Base-by-base conservation (phyloP, 257 asterid species). In the Plectranthus barbatus region DNA sequence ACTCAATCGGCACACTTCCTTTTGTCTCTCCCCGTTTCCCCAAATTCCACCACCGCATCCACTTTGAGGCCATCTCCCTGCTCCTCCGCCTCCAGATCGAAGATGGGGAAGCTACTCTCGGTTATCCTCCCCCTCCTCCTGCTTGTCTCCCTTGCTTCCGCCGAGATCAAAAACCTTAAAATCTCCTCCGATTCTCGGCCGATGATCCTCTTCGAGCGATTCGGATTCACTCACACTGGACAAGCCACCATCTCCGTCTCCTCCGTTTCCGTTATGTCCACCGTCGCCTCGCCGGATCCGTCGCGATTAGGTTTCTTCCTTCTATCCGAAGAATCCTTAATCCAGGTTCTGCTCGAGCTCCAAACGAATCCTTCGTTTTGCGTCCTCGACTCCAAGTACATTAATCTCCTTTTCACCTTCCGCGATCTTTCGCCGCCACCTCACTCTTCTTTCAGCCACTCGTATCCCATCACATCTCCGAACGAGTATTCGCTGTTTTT, bases 171-270 rank as follows among this genome's bases (percentile, higher is more conserved):
- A 73, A 90, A 78, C 72, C 78, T 84, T 3, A 80, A 81, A 68
- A 85, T 93, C 77, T 62, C 75, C 21, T 55, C 84, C 70, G 97
- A 93, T 52, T 26, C 88, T 0, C 87, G 96, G 49, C 75, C 97
- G 9, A 83, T 93, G 91, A 93, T 93, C 70, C 86, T 90, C 64
- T 88, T 93, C 71, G 96, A 90, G 24, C 91, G 93, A 18, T 93
- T 90, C 68, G 99, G 96, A 15, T 93, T 93, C 79, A 93, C 96
- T 29, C 96, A 84, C 75, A 82, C 97, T 17, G 97, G 99, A 21
- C 95, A 75, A 59, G 88, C 83, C 44, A 54, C 77, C 65, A 77
- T 90, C 76, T 0, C 84, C 64, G 91, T 90, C 66, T 82, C 95
- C 18, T 70, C 86, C 51, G 99, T 89, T 0, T 79, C 91, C 62